phyloP scores from a whole-genome alignment of 345 rosid species.

The Boechera stricta region DNA sequence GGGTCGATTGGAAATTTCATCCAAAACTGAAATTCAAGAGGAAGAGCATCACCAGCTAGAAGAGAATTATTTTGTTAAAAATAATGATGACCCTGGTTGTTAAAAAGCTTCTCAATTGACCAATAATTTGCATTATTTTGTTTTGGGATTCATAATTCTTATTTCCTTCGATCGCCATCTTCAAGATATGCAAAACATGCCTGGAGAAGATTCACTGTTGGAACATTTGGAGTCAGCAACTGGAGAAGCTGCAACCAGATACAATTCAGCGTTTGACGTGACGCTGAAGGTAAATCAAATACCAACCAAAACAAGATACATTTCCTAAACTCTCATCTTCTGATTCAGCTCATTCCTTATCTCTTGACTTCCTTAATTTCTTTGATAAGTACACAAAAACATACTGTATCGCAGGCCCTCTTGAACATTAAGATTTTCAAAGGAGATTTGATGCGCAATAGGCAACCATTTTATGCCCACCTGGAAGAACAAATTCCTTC shows the following conservation, averaged over 20 bases:
- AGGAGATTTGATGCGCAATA: conserved; percentile 13
- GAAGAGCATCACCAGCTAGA: not conserved
- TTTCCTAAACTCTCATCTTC: not conserved
- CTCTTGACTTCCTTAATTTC: not conserved
- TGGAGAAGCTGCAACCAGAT: conserved; percentile 18
- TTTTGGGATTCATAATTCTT: conserved; percentile 11
- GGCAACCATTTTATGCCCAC: not conserved
- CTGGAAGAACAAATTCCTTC: not conserved
- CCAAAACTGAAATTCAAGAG: conserved; percentile 19
- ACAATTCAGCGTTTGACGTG: conserved; percentile 34
- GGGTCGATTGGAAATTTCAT: not conserved
- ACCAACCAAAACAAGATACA: conserved; percentile 1
- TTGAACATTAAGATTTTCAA: conserved; percentile 21
- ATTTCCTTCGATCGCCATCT: conserved; percentile 13
- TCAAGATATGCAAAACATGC: conserved; percentile 33
- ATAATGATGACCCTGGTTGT: conserved; percentile 1
- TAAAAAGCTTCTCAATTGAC: conserved; percentile 8
- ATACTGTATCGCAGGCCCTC: conserved; percentile 34
- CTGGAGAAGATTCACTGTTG: conserved; percentile 10
- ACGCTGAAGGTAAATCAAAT: conserved; percentile 32
- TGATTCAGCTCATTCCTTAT: not conserved
- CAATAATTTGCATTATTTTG: not conserved
- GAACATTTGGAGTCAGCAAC: conserved; percentile 10
- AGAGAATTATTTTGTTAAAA: no score
- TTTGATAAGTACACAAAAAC: conserved; percentile 10